These are phyloP conservation scores for Candida sanyaensis DNA, from an alignment of 1,139 yeast genomes.

Conservation along the genomic window DNA sequence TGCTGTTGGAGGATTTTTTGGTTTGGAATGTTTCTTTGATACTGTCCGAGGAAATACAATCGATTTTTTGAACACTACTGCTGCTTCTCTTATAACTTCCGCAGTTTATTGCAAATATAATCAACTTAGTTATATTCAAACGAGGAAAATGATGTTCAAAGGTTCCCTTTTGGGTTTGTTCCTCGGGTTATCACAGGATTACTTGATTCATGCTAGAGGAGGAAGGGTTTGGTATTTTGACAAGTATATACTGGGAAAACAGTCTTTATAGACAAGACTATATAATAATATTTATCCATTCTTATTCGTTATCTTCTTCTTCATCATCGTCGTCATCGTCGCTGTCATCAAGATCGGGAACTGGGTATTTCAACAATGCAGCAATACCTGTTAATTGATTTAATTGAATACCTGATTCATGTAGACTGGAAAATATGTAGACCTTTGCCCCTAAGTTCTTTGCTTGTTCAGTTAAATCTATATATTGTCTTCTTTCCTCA, in stretches of 20 bases:
- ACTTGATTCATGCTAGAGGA: conserved; percentile 56
- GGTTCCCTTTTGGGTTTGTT: conserved; percentile 60
- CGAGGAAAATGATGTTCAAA: conserved; percentile 46
- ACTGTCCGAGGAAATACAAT: conserved; percentile 46
- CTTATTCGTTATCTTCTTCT: conserved; percentile 10
- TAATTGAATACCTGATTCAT: conserved; percentile 86
- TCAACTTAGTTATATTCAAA: conserved; percentile 49
- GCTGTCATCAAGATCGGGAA: conserved; percentile 80
- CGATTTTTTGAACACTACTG: conserved; percentile 63
- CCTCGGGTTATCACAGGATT: conserved; percentile 68
- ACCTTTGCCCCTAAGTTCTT: conserved; percentile 76
- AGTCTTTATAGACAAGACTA: neutral
- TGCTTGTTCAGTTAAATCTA: conserved; percentile 68
- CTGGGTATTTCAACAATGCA: conserved; percentile 78
- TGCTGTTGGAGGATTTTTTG: conserved; percentile 55
- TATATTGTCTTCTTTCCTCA: conserved; percentile 64
- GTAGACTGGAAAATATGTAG: conserved; percentile 77
- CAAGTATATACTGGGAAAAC: conserved; percentile 6
- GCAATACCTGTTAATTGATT: conserved; percentile 93
- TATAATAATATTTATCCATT: conserved; percentile 10
- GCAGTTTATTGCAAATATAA: conserved; percentile 49
- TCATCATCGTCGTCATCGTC: conserved; percentile 38
- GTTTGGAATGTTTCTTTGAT: conserved; percentile 65
- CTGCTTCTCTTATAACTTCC: conserved; percentile 42
- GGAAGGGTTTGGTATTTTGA: conserved; percentile 66